Evolutionary conservation across 2,329 filamentous ascomycete genomes (phyloP).

Genomic region (Epicoccum nigrum): DNA sequence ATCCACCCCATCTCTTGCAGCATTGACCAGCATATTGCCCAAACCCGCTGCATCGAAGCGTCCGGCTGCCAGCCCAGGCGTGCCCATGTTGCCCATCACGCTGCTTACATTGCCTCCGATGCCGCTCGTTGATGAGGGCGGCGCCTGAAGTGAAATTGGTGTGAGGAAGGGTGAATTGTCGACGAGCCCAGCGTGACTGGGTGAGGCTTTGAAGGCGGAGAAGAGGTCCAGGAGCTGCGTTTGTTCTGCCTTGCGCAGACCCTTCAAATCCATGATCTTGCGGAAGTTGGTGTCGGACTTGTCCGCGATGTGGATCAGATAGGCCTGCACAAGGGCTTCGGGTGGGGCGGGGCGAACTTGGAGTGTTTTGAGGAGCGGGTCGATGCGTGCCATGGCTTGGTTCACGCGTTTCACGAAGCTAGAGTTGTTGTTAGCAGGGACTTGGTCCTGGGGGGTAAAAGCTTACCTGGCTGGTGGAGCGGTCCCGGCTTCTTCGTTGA

Average conservation of each 20-base stretch:
- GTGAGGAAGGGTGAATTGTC: slow-evolving; percentile 46
- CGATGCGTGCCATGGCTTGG: slow-evolving; percentile 81
- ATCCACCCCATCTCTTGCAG: slow-evolving; percentile 82
- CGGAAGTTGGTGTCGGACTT: slow-evolving; percentile 92
- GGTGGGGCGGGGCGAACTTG: slow-evolving; percentile 91
- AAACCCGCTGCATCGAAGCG: slow-evolving; percentile 80
- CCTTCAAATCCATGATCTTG: slow-evolving; percentile 95
- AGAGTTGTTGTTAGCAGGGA: slow-evolving; percentile 40
- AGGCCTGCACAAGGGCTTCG: slow-evolving; percentile 94
- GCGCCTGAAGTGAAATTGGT: slow-evolving; percentile 46
- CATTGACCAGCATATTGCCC: slow-evolving; percentile 86
- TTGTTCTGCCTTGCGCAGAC: slow-evolving; percentile 82
- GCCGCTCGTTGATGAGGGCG: slow-evolving; percentile 50
- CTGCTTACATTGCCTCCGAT: slow-evolving; percentile 44
- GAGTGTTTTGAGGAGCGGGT: slow-evolving; percentile 92
- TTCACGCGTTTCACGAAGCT: slow-evolving; percentile 87
- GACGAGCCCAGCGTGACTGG: slow-evolving; percentile 69
- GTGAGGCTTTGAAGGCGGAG: slow-evolving; percentile 76
- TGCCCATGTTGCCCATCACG: slow-evolving; percentile 50
- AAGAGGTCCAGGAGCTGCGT: slow-evolving; percentile 85
- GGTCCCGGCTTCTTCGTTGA: slow-evolving; percentile 62
- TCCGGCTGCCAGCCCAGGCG: slow-evolving; percentile 46
- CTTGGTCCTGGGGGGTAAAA: background rate
- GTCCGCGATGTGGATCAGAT: slow-evolving; percentile 95
- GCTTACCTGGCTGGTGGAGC: slow-evolving; percentile 60